Evolutionary conservation across 192 early-diverging fungal species (phyloP), one percentile per base, ranked within the genome.

Genomic region (Podila minutissima): DNA sequence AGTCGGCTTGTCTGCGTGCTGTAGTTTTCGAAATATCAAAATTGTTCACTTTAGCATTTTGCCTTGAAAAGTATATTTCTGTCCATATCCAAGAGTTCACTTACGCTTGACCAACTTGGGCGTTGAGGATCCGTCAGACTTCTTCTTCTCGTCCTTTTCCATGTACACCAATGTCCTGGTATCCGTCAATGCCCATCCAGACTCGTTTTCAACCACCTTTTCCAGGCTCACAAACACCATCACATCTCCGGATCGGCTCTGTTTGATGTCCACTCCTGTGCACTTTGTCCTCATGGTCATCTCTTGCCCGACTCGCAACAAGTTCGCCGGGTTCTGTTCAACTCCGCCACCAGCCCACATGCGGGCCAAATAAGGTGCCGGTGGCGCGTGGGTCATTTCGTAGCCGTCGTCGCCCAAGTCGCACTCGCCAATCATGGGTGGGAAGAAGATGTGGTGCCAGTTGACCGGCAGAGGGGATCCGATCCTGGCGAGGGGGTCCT

Each of bases 331-430:
- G 53, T 84, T 89, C 64, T 88, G 93, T 41, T 84, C 85, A 17
- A 94, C 85, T 28, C 85, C 75, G 11, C 94, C 95, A 15, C 96
- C 95, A 5, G 92, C 95, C 96, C 96, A 98, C 91, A 98, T 93
- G 7, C 96, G 90, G 46, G 90, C 89, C 19, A 84, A 61, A 71
- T 90, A 97, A 1, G 94, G 93, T 17, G 72, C 83, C 0, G 96
- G 96, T 1, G 96, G 96, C 0, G 91, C 86, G 67, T 91, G 91
- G 17, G 86, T 88, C 51, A 87, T 85, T 66, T 94, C 91, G 72
- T 95, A 95, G n/a, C 96, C 96, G 78, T 98, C 96, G 6, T 83
- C 50, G 19, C 93, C 89, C 12, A 97, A 87, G 37, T 91, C 77
- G 9, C 64, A 55, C 67, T 95, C 94, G 19, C 86, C 83, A 19